Evolutionary conservation across 2,329 filamentous ascomycete genomes (phyloP).

Genomic region (Orbilia oligospora): DNA sequence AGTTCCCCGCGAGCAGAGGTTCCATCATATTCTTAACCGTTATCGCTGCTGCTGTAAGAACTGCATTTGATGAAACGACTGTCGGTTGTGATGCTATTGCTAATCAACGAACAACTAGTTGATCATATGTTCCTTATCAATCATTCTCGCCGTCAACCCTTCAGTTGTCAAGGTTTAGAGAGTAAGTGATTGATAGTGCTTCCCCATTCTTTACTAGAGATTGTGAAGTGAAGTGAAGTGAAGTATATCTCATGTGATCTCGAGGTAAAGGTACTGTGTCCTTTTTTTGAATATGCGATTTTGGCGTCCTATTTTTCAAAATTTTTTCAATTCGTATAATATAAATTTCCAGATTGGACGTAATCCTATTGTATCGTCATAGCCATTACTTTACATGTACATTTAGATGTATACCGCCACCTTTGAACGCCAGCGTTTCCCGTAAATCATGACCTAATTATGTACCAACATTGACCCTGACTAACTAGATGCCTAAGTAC

Average conservation of each 20-base stretch:
- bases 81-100: conserved; percentile 8
- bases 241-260: conserved; percentile 11
- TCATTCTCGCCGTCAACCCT: conserved; percentile 56
- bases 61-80: conserved; percentile 15
- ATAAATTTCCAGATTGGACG: conserved; percentile 18
- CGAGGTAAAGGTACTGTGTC: conserved; percentile 7
- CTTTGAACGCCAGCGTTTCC: conserved; percentile 43
- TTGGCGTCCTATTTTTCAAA: background rate
- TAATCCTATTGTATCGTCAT: conserved; percentile 38
- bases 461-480: conserved; percentile 32
- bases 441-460: conserved; percentile 25
- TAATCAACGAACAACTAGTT: conserved; percentile 36
- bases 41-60: conserved; percentile 69
- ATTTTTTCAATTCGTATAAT: background rate
- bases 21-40: conserved; percentile 79
- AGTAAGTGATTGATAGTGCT: conserved; percentile 27
- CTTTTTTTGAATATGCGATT: conserved; percentile 6
- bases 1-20: conserved; percentile 83
- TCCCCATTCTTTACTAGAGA: conserved; percentile 10
- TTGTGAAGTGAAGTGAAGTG: conserved; percentile 19
- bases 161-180: conserved; percentile 44
- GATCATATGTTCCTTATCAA: conserved; percentile 51
- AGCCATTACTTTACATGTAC: conserved; percentile 40
- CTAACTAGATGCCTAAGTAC: too few species aligned
- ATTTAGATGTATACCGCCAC: conserved; percentile 27